These are phyloP conservation scores for Solanum hybrid DNA, from an alignment of 305 asterid species.

Conservation along the genomic window DNA sequence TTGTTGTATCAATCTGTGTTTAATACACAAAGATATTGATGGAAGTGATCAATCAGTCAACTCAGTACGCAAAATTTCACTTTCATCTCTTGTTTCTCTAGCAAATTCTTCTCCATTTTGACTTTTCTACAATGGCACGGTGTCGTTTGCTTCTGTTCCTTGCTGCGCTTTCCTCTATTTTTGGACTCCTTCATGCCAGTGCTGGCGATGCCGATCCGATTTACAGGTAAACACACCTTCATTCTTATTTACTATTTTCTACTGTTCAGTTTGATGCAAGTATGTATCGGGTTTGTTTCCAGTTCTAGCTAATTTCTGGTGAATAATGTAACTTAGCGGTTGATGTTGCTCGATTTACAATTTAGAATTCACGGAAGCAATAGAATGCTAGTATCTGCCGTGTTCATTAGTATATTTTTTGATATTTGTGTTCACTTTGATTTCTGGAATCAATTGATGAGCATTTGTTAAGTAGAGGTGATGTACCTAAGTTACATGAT, in stretches of 20 bases:
- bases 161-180: conserved; percentile 25
- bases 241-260: neutral
- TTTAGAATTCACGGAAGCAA: neutral
- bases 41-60: neutral
- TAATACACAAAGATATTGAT: neutral
- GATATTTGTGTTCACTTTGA: neutral
- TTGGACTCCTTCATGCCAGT: conserved; percentile 47
- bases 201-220: conserved; percentile 85
- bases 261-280: neutral
- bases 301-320: neutral
- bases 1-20: neutral
- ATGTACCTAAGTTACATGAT: neutral
- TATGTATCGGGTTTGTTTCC: neutral
- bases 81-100: neutral
- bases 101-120: conserved; percentile 1
- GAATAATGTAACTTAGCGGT: neutral
- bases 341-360: neutral
- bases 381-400: neutral
- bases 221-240: conserved; percentile 44
- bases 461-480: neutral
- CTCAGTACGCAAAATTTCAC: neutral
- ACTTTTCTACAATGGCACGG: conserved; percentile 29
- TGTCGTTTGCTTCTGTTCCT: conserved; percentile 29
- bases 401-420: neutral
- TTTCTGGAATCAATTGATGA: neutral